Evolutionary conservation across 2,329 filamentous ascomycete genomes (phyloP).

Genomic region (Aspergillus japonicus): DNA sequence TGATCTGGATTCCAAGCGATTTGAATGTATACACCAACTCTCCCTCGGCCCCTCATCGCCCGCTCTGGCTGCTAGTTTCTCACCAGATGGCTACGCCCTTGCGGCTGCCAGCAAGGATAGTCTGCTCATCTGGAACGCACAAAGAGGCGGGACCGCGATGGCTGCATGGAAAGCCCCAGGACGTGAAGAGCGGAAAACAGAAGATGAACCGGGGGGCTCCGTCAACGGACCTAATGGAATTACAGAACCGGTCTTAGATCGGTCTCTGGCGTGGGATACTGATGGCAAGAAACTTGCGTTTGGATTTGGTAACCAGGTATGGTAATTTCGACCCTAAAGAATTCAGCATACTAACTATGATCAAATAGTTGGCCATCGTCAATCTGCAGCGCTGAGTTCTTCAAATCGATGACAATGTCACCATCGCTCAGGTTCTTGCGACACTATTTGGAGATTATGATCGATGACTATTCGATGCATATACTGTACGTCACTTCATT

Average conservation of each 20-base stretch:
- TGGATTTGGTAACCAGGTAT: constrained; percentile 50
- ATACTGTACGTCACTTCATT: background rate
- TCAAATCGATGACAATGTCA: background rate
- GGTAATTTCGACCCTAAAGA: constrained; percentile 15
- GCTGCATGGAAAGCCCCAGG: constrained; percentile 40
- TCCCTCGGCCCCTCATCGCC: constrained; percentile 37
- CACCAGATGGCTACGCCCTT: constrained; percentile 48
- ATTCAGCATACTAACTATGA: constrained; percentile 5
- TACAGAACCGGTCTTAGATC: constrained; percentile 30
- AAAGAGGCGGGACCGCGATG: constrained; percentile 44
- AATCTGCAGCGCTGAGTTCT: constrained; percentile 39
- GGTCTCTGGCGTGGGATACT: constrained; percentile 52
- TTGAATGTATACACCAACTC: constrained; percentile 39
- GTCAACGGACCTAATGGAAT: constrained; percentile 39
- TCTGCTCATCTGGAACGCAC: constrained; percentile 49
- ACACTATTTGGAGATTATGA: constrained; percentile 1
- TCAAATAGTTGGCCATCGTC: constrained; percentile 37
- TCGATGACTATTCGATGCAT: constrained; percentile 1
- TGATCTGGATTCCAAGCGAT: constrained; percentile 37
- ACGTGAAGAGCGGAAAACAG: constrained; percentile 33
- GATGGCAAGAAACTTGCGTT: constrained; percentile 55
- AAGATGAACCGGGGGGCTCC: constrained; percentile 30
- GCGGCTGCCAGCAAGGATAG: constrained; percentile 45
- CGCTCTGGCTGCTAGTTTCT: constrained; percentile 45
- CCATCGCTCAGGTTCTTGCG: background rate